Evolutionary conservation across 2,329 filamentous ascomycete species (phyloP).

Genomic region (Chaetomiaceae sp.): DNA sequence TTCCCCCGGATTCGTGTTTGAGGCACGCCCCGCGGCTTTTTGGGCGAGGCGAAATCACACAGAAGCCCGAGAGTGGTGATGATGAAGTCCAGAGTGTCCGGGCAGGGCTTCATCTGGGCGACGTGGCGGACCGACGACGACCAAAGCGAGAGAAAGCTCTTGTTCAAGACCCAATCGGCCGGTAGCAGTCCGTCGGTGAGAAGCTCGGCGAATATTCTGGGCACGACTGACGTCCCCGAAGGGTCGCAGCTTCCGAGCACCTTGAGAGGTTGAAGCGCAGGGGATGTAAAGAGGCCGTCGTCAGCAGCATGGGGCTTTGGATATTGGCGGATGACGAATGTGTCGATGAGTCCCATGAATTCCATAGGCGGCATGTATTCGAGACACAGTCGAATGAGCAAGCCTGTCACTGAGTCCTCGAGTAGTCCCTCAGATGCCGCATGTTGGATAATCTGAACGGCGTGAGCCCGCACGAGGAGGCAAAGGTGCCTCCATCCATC

Average conservation of each 20-base stretch:
- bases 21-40: constrained; percentile 10
- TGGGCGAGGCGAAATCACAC: constrained; percentile 19
- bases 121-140: constrained; percentile 34
- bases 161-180: constrained; percentile 41
- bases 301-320: constrained; percentile 26
- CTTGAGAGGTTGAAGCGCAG: constrained; percentile 33
- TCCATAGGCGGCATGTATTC: constrained; percentile 35
- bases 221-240: constrained; percentile 26
- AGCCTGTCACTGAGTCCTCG: constrained; percentile 35
- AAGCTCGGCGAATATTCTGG: constrained; percentile 35
- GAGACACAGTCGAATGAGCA: constrained; percentile 40
- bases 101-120: constrained; percentile 28
- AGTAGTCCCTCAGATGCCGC: constrained; percentile 41
- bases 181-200: constrained; percentile 35
- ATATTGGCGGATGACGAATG: constrained; percentile 34
- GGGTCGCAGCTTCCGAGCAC: constrained; percentile 12
- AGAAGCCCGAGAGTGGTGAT: constrained; percentile 32
- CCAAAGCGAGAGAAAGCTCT: constrained; percentile 40
- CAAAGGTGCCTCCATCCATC: constrained; percentile 45
- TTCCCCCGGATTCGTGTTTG: constrained; percentile 20
- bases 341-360: constrained; percentile 37
- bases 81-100: constrained; percentile 36
- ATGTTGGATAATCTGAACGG: constrained; percentile 38
- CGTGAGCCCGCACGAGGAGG: constrained; percentile 43
- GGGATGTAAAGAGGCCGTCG: constrained; percentile 27